Conservation (phyloP, 169 alveolate species). For the Plasmodium knowlesi region DNA sequence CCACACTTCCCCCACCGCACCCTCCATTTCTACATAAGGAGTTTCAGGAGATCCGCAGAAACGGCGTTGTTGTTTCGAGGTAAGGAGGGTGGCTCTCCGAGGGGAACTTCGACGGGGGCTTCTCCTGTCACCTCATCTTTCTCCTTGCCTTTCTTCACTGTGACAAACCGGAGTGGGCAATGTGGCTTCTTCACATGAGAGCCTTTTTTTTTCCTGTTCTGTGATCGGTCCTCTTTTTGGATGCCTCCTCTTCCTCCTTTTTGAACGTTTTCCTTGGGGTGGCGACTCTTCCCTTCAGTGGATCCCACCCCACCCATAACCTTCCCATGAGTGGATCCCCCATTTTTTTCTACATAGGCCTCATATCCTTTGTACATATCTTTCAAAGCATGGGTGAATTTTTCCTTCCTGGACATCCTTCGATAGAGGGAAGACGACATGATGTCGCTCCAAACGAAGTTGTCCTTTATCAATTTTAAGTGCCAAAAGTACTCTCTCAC, state of each 20-base stretch:
- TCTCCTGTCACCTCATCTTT: background rate
- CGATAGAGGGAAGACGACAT: slow-evolving; percentile 27
- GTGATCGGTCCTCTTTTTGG: background rate
- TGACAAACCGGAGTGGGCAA: background rate
- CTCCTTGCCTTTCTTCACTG: background rate
- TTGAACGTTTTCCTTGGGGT: no score
- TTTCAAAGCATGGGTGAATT: slow-evolving; percentile 20
- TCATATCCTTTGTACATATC: slow-evolving; percentile 62
- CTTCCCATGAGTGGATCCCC: background rate
- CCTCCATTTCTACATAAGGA: background rate
- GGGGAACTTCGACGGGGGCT: background rate
- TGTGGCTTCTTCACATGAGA: background rate
- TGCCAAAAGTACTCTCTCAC: slow-evolving; percentile 94
- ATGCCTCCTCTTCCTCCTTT: no score
- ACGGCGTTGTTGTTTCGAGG: slow-evolving; percentile 3
- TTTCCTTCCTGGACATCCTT: slow-evolving; percentile 51
- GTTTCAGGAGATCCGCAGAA: slow-evolving; percentile 18
- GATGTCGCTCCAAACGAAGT: slow-evolving; percentile 89
- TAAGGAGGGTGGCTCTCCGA: background rate
- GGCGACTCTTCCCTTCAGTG: no score
- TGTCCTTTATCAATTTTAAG: slow-evolving; percentile 88
- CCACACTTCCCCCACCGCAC: no score
- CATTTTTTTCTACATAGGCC: slow-evolving; percentile 5
- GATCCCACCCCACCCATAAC: background rate
- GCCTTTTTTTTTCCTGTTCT: background rate